Conservation (phyloP, 371 early-diverging fungal species). For the Chytridiales sp. region DNA sequence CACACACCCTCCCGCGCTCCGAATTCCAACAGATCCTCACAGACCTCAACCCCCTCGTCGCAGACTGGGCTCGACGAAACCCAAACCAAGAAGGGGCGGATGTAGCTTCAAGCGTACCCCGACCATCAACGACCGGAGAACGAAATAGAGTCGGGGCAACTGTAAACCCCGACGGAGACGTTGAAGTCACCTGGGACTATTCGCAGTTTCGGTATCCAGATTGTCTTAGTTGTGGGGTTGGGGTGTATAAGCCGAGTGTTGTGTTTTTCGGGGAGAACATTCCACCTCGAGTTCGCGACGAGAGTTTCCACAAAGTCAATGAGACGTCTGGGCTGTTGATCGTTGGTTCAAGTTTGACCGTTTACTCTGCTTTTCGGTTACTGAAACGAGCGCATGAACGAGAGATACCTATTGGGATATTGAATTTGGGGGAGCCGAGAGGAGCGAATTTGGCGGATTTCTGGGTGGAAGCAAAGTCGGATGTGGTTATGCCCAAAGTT, state of each 20-base stretch:
- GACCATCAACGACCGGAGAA: neutral
- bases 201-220: slow-evolving; percentile 68
- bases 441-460: slow-evolving; percentile 61
- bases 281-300: slow-evolving; percentile 43
- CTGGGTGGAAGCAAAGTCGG: slow-evolving; percentile 16
- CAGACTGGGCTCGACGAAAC: slow-evolving; percentile 51
- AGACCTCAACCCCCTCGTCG: slow-evolving; percentile 63
- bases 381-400: slow-evolving; percentile 60
- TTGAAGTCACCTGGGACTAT: slow-evolving; percentile 59
- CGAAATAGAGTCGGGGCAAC: slow-evolving; percentile 24
- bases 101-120: slow-evolving; percentile 24
- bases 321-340: slow-evolving; percentile 64
- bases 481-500: slow-evolving; percentile 16
- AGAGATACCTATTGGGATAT: slow-evolving; percentile 62
- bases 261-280: slow-evolving; percentile 93
- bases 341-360: slow-evolving; percentile 78
- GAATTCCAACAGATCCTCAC: slow-evolving; percentile 67
- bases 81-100: slow-evolving; percentile 26
- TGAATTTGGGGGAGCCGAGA: slow-evolving; percentile 76
- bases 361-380: slow-evolving; percentile 79
- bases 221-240: slow-evolving; percentile 62
- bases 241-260: slow-evolving; percentile 54
- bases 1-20: slow-evolving; percentile 49
- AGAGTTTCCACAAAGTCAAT: slow-evolving; percentile 57
- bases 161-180: slow-evolving; percentile 90